Base-by-base conservation (phyloP, 106 monocot genomes). In the Acanthochlamys bracteata region DNA sequence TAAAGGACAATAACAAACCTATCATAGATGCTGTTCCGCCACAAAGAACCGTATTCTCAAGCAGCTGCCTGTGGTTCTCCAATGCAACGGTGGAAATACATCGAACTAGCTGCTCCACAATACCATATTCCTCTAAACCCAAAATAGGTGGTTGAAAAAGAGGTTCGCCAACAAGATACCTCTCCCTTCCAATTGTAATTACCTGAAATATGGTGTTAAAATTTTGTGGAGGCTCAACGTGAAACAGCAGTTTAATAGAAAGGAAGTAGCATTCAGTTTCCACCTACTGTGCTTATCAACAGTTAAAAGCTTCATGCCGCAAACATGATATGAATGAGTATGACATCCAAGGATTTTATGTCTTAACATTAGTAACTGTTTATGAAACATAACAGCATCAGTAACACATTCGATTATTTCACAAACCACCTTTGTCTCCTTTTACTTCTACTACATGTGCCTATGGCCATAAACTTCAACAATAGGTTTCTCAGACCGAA, bases 11-110 rank as follows among this genome's bases (percentile, higher is more conserved):
- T 26, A 20, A 53, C 61, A 43, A 39, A 96, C 98, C 98, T 51
- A 59, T 70, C 82, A 98, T 88, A 54, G 74, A 85, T 53, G 81
- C 14, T n/a, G 98, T 92, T 63, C 91, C 98, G 61, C 98, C 98
- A 61, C 98, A 98, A 9, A 98, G 75, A 49, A 98, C 85, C 23
- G 83, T 98, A 66, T 86, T 98, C 66, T 98, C 98, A 65, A 98
- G 69, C 24, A 98, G 79, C 43, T 98, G 98, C 10, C 92, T 72
- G 57, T 91, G 98, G 70, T 92, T 80, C 52, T 98, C 98, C n/a
- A 88, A 85, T 60, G 92, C 70, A 56, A 98, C 91, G 57, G 63
- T 85, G 39, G 80, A 92, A 66, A 92, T 86, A 68, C 91, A 71
- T n/a, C 79, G 78, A 33, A 98, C 80, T 26, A 94, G 82, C 71